Evolutionary conservation across 2,329 filamentous ascomycete genomes (phyloP), one percentile per base, ranked within the genome.

Genomic region (Falciphora oryzae): DNA sequence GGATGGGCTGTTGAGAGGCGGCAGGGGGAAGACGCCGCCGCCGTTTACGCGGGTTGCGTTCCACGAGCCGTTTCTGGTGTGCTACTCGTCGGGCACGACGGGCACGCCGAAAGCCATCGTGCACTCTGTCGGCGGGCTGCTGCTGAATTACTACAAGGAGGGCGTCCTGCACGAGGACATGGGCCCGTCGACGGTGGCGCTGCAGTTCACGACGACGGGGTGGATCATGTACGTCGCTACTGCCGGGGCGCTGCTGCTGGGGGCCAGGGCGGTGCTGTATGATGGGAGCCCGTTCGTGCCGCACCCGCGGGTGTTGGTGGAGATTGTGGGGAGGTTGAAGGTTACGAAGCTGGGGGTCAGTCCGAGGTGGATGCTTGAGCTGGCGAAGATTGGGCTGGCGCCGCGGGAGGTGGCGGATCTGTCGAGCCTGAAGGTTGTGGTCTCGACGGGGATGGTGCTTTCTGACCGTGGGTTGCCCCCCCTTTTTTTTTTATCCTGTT

Each of bases 171-270:
- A 86, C 70, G 79, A 82, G 61, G 76, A 78, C 32, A 65, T 76
- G 4, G 72, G 68, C 0, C 69, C 77, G 0, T 71, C 75, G n/a
- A 77, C 75, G 58, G 78, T 85, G 1, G 72, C 75, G 1, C 69
- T 86, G 65, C 83, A 86, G 73, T 86, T 83, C 71, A 86, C 87
- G 1, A 89, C 87, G 0, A 92, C 89, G 0, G 89, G 90, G 0
- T 96, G 92, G 92, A 95, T 96, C 76, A 96, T 96, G 92, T 95
- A 94, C 72, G 78, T 93, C 11, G 77, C 80, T 3, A 84, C 82
- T 53, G 79, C 91, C 0, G 79, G 81, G 27, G 78, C 81, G 4
- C 78, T 94, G 10, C 70, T 89, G 1, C 76, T 81, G 56, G 90
- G 91, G 10, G 80, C 81, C 0, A 81, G 85, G 7, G 79, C 83